A percentile compares a stretch with the other conserved stretches of the same genome.
phyloP scores from a whole-genome alignment of 441 rosid genomes.

The Codiaeum variegatum region DNA sequence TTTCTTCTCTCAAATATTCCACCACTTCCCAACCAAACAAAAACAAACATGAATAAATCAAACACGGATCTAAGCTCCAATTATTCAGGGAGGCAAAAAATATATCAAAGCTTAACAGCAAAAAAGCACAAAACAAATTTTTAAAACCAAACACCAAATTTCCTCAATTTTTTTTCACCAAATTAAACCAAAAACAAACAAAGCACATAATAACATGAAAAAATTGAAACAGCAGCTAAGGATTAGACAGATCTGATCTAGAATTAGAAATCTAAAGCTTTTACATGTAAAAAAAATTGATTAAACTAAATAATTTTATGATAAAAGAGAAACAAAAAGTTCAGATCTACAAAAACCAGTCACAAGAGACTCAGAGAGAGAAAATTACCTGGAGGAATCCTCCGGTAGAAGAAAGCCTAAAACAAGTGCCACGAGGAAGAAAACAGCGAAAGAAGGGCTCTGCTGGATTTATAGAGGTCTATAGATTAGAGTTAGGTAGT shows the following conservation, averaged over 20 bases:
- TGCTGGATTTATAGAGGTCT: neutral
- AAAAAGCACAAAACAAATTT: neutral
- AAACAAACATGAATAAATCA: conserved; percentile 1
- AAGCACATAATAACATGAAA: neutral
- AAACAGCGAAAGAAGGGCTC: neutral
- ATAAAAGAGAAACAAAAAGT: neutral
- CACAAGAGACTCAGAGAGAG: neutral
- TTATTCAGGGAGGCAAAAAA: conserved; percentile 2
- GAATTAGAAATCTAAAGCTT: neutral
- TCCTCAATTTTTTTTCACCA: neutral
- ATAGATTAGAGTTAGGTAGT: neutral
- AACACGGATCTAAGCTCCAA: conserved; percentile 25
- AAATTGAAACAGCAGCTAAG: neutral
- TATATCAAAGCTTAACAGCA: neutral
- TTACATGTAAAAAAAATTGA: neutral
- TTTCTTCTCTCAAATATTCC: neutral
- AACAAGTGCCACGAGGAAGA: conserved; percentile 31
- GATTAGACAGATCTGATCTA: conserved; percentile 1
- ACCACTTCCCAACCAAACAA: conserved; percentile 14
- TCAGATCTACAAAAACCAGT: conserved; percentile 18
- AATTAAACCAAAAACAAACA: neutral
- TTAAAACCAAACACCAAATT: neutral
- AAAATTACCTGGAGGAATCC: conserved; percentile 28
- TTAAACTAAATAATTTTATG: neutral
- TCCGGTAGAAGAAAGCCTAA: conserved; percentile 13